Conservation (phyloP, 129 eudicot species). For the Flaveria bidentis region DNA sequence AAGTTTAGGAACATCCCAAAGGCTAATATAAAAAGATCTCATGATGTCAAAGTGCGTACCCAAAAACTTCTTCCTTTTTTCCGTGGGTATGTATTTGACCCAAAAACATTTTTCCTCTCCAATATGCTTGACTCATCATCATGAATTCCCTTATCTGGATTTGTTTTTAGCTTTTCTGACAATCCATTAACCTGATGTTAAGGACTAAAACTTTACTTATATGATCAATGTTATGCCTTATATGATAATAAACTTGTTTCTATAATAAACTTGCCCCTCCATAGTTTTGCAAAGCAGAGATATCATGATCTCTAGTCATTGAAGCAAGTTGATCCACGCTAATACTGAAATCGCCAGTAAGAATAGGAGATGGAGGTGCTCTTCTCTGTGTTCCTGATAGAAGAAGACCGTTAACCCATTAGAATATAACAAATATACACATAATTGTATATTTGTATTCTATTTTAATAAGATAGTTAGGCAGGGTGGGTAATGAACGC, state of each 20-base stretch:
- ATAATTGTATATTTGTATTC: background rate
- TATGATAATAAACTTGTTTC: background rate
- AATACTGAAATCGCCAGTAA: constrained; percentile 53
- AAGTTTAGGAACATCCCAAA: constrained; percentile 3
- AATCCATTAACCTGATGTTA: constrained; percentile 64
- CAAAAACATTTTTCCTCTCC: constrained; percentile 63
- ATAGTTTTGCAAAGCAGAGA: constrained; percentile 54
- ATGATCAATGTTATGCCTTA: constrained; percentile 6
- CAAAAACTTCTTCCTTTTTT: constrained; percentile 88
- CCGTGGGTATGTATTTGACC: constrained; percentile 90
- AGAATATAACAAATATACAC: background rate
- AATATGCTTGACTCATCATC: constrained; percentile 65
- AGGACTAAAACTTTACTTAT: constrained; percentile 10
- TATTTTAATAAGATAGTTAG: background rate
- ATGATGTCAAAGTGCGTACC: constrained; percentile 43
- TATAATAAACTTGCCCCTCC: constrained; percentile 73
- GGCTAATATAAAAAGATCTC: background rate
- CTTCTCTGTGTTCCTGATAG: constrained; percentile 46
- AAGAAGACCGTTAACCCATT: constrained; percentile 7
- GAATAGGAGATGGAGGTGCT: constrained; percentile 43
- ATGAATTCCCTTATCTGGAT: constrained; percentile 67
- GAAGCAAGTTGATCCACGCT: constrained; percentile 65
- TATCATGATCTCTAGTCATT: constrained; percentile 75
- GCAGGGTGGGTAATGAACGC: background rate
- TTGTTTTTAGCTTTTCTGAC: constrained; percentile 67